Evolutionary conservation across 495 filamentous ascomycete species (phyloP).

Genomic region (Penicillium pulvis): DNA sequence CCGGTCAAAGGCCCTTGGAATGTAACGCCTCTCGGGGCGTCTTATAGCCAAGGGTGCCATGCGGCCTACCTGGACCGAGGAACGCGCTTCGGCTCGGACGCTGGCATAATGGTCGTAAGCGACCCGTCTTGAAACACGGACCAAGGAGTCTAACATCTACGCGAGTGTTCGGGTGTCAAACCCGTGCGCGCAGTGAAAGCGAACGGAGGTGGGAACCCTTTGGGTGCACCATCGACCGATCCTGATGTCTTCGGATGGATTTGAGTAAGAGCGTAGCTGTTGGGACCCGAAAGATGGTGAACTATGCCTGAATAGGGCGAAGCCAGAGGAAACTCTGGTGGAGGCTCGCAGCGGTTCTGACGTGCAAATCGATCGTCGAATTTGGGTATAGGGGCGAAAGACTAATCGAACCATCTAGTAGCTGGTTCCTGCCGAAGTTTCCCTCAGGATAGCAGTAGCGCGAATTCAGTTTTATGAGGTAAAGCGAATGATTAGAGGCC

Average conservation of each 20-base stretch:
- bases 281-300: constrained; percentile 62
- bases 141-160: constrained; percentile 17
- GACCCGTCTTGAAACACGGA: constrained; percentile 18
- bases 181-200: constrained; percentile 14
- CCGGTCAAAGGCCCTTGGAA: constrained; percentile 60
- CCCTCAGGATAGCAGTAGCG: constrained; percentile 12
- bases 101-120: constrained; percentile 26
- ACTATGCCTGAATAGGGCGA: constrained; percentile 73
- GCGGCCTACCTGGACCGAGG: constrained; percentile 54
- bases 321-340: constrained; percentile 77
- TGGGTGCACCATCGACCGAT: constrained; percentile 72
- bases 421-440: constrained; percentile 22
- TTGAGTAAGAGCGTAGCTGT: constrained; percentile 75
- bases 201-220: constrained; percentile 47
- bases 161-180: constrained; percentile 17
- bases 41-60: constrained; percentile 61
- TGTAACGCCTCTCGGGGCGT: constrained; percentile 59
- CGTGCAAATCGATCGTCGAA: constrained; percentile 76
- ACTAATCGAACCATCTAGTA: constrained; percentile 68
- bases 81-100: constrained; percentile 59
- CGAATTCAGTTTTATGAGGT: constrained; percentile 14
- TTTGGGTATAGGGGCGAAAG: constrained; percentile 64
- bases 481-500: constrained; percentile 12
- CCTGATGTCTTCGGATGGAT: constrained; percentile 74
- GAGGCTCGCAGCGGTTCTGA: constrained; percentile 73